Percentiles rank a stretch among this genome's conserved stretches.
These are phyloP conservation scores for Gyromitra esculenta DNA, from an alignment of 2,329 filamentous ascomycete species.

Conservation along the genomic window DNA sequence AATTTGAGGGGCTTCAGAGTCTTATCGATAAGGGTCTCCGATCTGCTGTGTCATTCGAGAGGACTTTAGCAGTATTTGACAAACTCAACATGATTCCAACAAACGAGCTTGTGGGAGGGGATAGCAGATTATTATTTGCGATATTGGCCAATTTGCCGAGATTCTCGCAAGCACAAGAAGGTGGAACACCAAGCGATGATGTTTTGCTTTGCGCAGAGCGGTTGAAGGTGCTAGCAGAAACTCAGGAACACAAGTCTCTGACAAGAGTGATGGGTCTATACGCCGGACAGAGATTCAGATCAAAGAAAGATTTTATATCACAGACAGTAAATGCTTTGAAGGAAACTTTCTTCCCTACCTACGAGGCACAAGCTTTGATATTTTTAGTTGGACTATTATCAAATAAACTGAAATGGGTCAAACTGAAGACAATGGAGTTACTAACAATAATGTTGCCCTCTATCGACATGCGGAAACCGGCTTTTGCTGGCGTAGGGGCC, in stretches of 20 bases:
- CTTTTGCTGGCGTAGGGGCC: conserved; percentile 88
- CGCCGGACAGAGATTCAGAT: conserved; percentile 62
- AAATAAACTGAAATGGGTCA: conserved; percentile 88
- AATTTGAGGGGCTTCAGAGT: conserved; percentile 85
- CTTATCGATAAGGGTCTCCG: conserved; percentile 91
- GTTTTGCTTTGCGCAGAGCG: conserved; percentile 73
- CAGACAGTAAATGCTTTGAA: conserved; percentile 78
- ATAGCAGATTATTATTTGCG: conserved; percentile 82
- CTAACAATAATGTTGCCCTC: conserved; percentile 85
- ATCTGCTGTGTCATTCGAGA: conserved; percentile 82
- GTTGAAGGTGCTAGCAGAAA: conserved; percentile 69
- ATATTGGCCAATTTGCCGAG: conserved; percentile 91
- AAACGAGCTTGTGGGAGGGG: conserved; percentile 81
- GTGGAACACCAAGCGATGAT: conserved; percentile 67
- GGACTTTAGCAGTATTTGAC: conserved; percentile 80
- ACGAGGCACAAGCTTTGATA: conserved; percentile 85
- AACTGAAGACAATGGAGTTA: conserved; percentile 90
- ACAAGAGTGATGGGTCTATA: conserved; percentile 76
- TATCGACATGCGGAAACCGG: conserved; percentile 90
- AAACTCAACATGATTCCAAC: conserved; percentile 80
- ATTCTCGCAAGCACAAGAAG: conserved; percentile 82
- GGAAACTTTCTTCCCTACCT: conserved; percentile 79
- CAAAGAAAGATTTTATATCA: conserved; percentile 77
- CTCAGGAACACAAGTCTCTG: conserved; percentile 74
- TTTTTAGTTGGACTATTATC: conserved; percentile 92